Evolutionary conservation across 805 yeast species (phyloP).

Genomic region (Cyberlindnera suaveolens): DNA sequence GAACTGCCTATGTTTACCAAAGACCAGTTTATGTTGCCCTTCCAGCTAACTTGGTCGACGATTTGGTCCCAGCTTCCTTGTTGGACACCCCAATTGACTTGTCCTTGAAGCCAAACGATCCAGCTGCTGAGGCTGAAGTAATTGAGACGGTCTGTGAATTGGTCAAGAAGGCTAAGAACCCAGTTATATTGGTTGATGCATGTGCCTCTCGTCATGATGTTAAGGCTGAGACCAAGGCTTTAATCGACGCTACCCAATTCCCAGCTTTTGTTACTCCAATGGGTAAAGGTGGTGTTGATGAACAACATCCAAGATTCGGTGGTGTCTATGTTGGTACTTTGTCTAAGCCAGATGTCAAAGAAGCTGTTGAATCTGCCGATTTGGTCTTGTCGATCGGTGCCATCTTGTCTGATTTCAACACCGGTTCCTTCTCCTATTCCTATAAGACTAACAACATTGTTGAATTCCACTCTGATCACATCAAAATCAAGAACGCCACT

Average conservation of each 20-base stretch:
- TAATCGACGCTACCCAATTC: constrained; percentile 65
- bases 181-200: constrained; percentile 78
- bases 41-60: constrained; percentile 76
- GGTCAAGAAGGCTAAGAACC: constrained; percentile 56
- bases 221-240: constrained; percentile 51
- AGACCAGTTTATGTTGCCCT: constrained; percentile 80
- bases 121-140: constrained; percentile 59
- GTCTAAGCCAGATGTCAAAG: constrained; percentile 65
- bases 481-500: constrained; percentile 61
- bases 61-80: constrained; percentile 47
- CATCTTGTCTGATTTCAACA: constrained; percentile 80
- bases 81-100: constrained; percentile 64
- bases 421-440: constrained; percentile 78
- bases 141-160: constrained; percentile 44
- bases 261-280: constrained; percentile 84
- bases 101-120: constrained; percentile 49
- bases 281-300: constrained; percentile 82
- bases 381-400: constrained; percentile 77
- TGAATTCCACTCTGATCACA: constrained; percentile 74
- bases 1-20: constrained; percentile 63
- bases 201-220: constrained; percentile 78
- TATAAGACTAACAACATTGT: constrained; percentile 69
- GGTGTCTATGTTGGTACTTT: constrained; percentile 86
- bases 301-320: constrained; percentile 64
- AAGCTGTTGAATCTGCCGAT: constrained; percentile 68